phyloP scores from a whole-genome alignment of 495 filamentous ascomycete genomes.

The Penicillium egyptiacum region DNA sequence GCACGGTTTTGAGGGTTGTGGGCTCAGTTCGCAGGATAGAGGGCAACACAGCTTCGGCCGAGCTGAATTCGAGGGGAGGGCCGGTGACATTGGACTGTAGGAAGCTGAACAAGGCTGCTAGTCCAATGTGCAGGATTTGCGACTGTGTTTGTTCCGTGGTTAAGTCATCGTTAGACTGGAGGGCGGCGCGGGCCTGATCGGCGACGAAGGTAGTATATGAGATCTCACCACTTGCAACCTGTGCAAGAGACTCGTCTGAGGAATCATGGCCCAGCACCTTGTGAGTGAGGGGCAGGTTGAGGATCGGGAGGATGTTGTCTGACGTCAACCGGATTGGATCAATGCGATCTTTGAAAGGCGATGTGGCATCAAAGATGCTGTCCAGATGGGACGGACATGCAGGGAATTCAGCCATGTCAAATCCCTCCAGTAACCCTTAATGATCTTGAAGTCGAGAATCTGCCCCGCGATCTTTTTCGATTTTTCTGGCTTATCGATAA shows the following conservation, averaged over 20 bases:
- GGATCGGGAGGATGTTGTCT: slow-evolving; percentile 34
- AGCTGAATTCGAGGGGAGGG: slow-evolving; percentile 63
- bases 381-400: slow-evolving; percentile 34
- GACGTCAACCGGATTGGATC: slow-evolving; percentile 42
- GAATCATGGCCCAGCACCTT: slow-evolving; percentile 36
- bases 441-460: slow-evolving; percentile 17
- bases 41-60: slow-evolving; percentile 57
- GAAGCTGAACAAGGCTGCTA: slow-evolving; percentile 78
- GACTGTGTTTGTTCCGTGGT: slow-evolving; percentile 37
- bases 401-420: slow-evolving; percentile 32
- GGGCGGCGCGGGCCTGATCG: slow-evolving; percentile 29
- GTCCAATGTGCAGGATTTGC: slow-evolving; percentile 58
- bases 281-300: slow-evolving; percentile 42
- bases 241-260: slow-evolving; percentile 24
- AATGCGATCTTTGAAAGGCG: slow-evolving; percentile 33
- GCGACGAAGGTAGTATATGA: slow-evolving; percentile 43
- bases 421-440: slow-evolving; percentile 13
- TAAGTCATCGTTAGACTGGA: slow-evolving; percentile 28
- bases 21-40: slow-evolving; percentile 30
- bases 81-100: slow-evolving; percentile 91
- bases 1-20: slow-evolving; percentile 36
- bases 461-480: slow-evolving; percentile 35
- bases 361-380: slow-evolving; percentile 34
- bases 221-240: slow-evolving; percentile 29
- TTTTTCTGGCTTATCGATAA: slow-evolving; percentile 38